Base-by-base conservation (phyloP, 2,329 filamentous ascomycete genomes). In the Monosporascus sp. region DNA sequence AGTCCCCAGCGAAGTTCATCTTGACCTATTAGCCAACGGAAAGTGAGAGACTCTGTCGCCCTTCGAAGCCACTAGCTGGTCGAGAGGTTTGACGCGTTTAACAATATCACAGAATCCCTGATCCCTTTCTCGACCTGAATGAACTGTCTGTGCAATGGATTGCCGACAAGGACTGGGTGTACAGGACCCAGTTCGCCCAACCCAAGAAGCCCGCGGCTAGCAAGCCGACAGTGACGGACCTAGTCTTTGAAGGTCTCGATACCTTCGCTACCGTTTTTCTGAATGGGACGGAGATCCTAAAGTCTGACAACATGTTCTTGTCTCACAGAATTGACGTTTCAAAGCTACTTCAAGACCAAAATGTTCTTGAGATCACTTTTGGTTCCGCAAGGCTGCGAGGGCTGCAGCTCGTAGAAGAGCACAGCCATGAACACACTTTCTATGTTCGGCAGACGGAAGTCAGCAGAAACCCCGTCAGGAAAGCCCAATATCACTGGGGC, bases 401-500 rank as follows among this genome's bases (percentile, higher is more conserved):
- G 2, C 73, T 76, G 38, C 73, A 80, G 57, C 72, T 83, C 43
- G 75, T 81, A 46, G 70, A 80, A 53, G 67, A 76, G 34, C 74
- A 84, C 61, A 61, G 63, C 19, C 75, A 77, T n/a, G 78, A 83
- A 58, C 79, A 84, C 63, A 74, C 71, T 5, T 84, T 80, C 68
- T 76, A 67, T 64, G 81, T 66, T 55, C 82, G 66, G 68, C 79
- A 61, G 72, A 81, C 60, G 52, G 82, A 70, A 51, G 63, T 68
- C 20, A 65, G 71, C 34, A 62, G 70, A 22, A 67, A 82, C 14
- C 76, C 76, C 3, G 78, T 83, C 0, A 72, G 85, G n/a, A 88
- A 88, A 63, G 82, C 84, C 1, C 85, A 88, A 66, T 88, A 85
- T 59, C 81, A 87, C 59, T 88, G 83, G 83, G 84, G 85, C 5